Evolutionary conservation across 352 stramenopile genomes (phyloP).

Genomic region (Globisporangium nodosum): DNA sequence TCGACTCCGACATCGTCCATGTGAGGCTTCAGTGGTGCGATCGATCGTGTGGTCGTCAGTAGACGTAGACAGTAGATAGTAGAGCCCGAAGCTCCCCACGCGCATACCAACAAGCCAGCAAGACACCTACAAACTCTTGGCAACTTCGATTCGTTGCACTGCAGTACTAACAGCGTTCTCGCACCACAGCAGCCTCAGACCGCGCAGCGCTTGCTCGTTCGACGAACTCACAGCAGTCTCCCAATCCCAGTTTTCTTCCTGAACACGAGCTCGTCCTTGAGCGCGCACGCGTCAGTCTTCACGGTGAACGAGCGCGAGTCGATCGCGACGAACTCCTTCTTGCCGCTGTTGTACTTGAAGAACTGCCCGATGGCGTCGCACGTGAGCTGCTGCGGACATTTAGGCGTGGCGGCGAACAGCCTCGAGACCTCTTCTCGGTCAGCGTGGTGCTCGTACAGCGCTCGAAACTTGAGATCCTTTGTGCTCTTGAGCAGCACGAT

Average conservation of each 20-base stretch:
- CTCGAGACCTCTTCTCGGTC: conserved; percentile 33
- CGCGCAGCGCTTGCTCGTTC: not conserved
- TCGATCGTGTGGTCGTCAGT: not conserved
- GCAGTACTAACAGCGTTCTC: not conserved
- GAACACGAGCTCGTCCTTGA: conserved; percentile 48
- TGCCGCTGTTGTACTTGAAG: conserved; percentile 83
- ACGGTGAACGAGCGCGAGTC: conserved; percentile 66
- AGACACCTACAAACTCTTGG: not conserved
- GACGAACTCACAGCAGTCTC: conserved; percentile 1
- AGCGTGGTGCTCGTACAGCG: conserved; percentile 59
- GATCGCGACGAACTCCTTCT: conserved; percentile 69
- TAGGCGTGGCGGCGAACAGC: conserved; percentile 33
- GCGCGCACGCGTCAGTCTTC: conserved; percentile 65
- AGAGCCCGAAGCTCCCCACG: too few species aligned
- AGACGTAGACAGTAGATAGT: not conserved
- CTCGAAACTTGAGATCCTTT: conserved; percentile 71
- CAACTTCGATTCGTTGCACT: too few species aligned
- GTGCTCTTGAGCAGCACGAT: conserved; percentile 69
- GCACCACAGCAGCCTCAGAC: not conserved
- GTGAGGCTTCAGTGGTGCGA: not conserved
- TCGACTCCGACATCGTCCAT: not conserved
- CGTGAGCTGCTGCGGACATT: conserved; percentile 24
- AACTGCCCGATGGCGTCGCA: conserved; percentile 52
- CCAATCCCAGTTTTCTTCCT: conserved; percentile 25
- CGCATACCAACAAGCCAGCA: not conserved